A percentile compares a stretch with the other conserved stretches of the same genome.
These are phyloP conservation scores for Phellinidium pouzarii DNA, from an alignment of 1,284 basidiomycete species.

Conservation along the genomic window DNA sequence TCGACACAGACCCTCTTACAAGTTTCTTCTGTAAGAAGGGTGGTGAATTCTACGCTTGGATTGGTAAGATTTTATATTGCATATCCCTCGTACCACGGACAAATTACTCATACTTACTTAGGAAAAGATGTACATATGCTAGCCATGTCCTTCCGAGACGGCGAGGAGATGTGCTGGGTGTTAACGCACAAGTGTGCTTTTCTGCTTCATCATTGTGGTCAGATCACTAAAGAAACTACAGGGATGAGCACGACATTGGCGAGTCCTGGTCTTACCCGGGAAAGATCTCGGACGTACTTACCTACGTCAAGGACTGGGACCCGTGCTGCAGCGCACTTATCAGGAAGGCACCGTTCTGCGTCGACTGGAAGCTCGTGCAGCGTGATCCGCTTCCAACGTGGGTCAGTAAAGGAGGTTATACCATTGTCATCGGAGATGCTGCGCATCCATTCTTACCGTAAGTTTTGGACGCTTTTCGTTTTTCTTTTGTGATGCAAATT, in stretches of 20 bases:
- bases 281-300: constrained; percentile 22
- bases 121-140: constrained; percentile 21
- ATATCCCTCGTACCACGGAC: neutral
- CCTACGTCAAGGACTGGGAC: constrained; percentile 21
- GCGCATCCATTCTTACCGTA: constrained; percentile 21
- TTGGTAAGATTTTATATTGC: neutral
- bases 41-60: constrained; percentile 19
- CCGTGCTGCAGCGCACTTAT: constrained; percentile 15
- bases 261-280: constrained; percentile 22
- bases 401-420: constrained; percentile 19
- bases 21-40: constrained; percentile 19
- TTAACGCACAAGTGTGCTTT: constrained; percentile 19
- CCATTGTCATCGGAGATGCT: constrained; percentile 22
- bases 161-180: constrained; percentile 22
- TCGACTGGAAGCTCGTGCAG: constrained; percentile 24
- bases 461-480: neutral
- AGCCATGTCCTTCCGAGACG: constrained; percentile 18
- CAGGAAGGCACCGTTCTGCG: constrained; percentile 18
- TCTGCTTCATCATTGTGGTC: neutral
- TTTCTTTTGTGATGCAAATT: too few relatives aligned
- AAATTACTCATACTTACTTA: neutral
- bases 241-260: constrained; percentile 21
- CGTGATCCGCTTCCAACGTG: constrained; percentile 23
- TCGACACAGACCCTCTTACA: constrained; percentile 21
- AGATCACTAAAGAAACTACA: neutral